phyloP scores from a whole-genome alignment of 2,329 filamentous ascomycete species.

The Cytospora mali region DNA sequence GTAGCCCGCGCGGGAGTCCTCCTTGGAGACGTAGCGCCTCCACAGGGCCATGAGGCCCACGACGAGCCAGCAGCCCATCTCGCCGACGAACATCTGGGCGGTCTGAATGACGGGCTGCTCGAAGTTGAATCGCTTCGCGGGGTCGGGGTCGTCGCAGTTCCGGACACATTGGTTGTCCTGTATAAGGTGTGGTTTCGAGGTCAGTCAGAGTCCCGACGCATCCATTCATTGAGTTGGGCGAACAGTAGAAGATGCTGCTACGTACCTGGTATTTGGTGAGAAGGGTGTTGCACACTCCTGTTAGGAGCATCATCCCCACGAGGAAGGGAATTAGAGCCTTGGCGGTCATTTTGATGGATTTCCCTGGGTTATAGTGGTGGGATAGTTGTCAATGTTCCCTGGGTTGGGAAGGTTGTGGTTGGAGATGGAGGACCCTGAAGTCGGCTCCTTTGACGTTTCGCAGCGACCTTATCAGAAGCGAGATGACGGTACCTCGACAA shows the following conservation, averaged over 20 bases:
- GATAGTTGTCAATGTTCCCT: conserved; percentile 3
- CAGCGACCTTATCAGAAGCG: conserved; percentile 21
- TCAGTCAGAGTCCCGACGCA: neutral
- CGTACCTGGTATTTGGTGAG: conserved; percentile 92
- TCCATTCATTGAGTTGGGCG: neutral
- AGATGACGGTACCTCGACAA: conserved; percentile 10
- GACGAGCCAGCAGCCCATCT: conserved; percentile 95
- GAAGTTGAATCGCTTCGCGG: conserved; percentile 70
- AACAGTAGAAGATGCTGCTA: conserved; percentile 13
- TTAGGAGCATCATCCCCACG: conserved; percentile 94
- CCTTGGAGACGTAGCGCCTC: conserved; percentile 54
- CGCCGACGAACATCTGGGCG: conserved; percentile 96
- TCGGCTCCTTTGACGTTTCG: conserved; percentile 14
- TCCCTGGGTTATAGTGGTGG: conserved; percentile 1
- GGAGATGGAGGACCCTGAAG: conserved; percentile 11
- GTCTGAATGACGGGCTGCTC: conserved; percentile 97
- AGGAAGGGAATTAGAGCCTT: conserved; percentile 77
- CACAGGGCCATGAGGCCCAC: conserved; percentile 71
- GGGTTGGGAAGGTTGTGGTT: conserved; percentile 1
- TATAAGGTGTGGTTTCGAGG: neutral
- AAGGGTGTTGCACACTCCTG: conserved; percentile 94
- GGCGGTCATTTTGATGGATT: conserved; percentile 62
- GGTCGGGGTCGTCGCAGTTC: conserved; percentile 75
- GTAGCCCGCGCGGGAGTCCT: conserved; percentile 58
- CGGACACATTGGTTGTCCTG: conserved; percentile 96